Base-by-base conservation (phyloP, 2,329 filamentous ascomycete genomes). In the Nothophaeocryptopus gaeumannii region DNA sequence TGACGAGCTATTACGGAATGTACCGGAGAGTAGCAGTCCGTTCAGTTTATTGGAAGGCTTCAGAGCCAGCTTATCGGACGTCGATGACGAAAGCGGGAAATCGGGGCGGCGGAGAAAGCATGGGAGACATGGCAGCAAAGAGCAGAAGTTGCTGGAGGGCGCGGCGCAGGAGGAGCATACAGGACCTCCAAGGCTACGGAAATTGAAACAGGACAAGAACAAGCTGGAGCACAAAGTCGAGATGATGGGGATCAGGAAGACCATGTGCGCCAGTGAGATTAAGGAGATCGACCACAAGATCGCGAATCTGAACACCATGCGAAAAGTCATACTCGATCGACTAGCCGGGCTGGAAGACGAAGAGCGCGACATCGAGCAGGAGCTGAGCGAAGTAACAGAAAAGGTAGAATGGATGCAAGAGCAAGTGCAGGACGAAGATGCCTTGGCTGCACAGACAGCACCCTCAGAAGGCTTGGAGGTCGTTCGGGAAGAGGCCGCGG, bases 21-120 rank as follows among this genome's bases (percentile, higher is more conserved):
- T 96, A 43, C 93, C 93, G 60, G 89, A 95, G 53, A 81, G 86
- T 66, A 84, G 85, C 15, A 95, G 88, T 70, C 77, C 84, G 12
- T 99, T 95, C 73, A 96, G 91, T 35, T 78, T 99, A 38, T 97
- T 99, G 70, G 89, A 99, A 70, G 93, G 93, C 58, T 99, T 99
- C 70, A 85, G 95, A 72, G 93, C 92, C 40, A 91, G 84, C 56
- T 78, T 96, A 55, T 91, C 91, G 2, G 87, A 93, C 49, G 73
- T 77, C 40, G 75, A 74, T 47, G 70, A 65, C 45, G 81, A 55
- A 5, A 49, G 42, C 9, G 45, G 26, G 9, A 56, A 53, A 32
- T 41, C 46, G 3, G 54, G 52, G n/a, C 81, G 80, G 58, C 84
- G 85, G 67, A 88, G 85, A 67, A 64, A 83, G 60, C 81, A 80